phyloP scores from a whole-genome alignment of 1,284 basidiomycete genomes.

The Ceratobasidium sp. region DNA sequence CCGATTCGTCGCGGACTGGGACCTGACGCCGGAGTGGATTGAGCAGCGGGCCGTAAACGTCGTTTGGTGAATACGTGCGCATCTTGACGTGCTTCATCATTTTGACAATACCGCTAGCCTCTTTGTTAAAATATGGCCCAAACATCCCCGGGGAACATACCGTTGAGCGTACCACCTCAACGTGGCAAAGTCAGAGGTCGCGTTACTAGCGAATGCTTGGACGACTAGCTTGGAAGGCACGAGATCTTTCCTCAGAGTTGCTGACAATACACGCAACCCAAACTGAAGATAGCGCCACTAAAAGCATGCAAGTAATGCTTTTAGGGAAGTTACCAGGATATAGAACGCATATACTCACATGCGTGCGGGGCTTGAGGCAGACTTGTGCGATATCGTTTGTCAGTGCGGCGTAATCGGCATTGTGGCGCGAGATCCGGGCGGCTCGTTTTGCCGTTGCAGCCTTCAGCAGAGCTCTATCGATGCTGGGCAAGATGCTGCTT shows the following conservation, averaged over 20 bases:
- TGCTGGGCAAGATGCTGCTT: slow-evolving; percentile 61
- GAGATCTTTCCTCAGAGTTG: slow-evolving; percentile 81
- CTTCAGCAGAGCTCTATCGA: slow-evolving; percentile 62
- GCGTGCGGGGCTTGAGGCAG: slow-evolving; percentile 35
- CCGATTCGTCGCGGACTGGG: slow-evolving; percentile 63
- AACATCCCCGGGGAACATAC: slow-evolving; percentile 59
- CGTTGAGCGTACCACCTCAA: slow-evolving; percentile 80
- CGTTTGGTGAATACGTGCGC: slow-evolving; percentile 66
- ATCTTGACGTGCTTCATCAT: slow-evolving; percentile 85
- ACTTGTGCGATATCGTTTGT: slow-evolving; percentile 56
- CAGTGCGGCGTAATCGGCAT: slow-evolving; percentile 63
- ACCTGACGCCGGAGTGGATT: slow-evolving; percentile 78
- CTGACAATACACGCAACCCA: slow-evolving; percentile 77
- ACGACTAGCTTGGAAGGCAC: slow-evolving; percentile 74
- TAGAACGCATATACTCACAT: slow-evolving; percentile 42
- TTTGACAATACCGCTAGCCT: slow-evolving; percentile 75
- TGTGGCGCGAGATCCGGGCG: slow-evolving; percentile 62
- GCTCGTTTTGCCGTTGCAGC: slow-evolving; percentile 61
- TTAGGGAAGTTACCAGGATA: background rate
- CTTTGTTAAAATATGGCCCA: background rate
- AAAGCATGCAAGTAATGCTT: slow-evolving; percentile 39
- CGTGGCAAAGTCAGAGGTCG: slow-evolving; percentile 82
- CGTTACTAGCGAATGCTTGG: slow-evolving; percentile 76
- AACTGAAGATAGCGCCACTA: slow-evolving; percentile 94
- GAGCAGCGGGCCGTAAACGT: slow-evolving; percentile 31